Evolutionary conservation across 129 eudicot genomes (phyloP), one percentile per base, ranked within the genome.

Genomic region (Chrysanthemum lavandulifolium): DNA sequence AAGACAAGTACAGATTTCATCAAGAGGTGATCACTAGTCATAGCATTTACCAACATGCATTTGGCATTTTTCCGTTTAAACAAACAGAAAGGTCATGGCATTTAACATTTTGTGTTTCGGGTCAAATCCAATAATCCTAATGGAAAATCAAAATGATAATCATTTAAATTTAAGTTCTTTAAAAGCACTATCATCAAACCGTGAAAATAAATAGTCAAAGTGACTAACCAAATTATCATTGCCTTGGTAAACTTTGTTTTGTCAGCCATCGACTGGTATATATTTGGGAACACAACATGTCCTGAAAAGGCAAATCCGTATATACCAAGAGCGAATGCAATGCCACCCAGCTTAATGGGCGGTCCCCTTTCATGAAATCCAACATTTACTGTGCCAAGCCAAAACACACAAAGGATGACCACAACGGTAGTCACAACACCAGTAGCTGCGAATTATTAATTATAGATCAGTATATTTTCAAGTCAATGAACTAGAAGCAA

Each of bases 201-300:
- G 1, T 36, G 25, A 40, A 36, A 36, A 19, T 31, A 31, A 21
- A 50, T 25, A 61, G 49, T 73, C 29, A 61, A 68, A 65, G 63
- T 71, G 62, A 15, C 69, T 51, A 82, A 91, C 96, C 90, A 82
- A 71, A 77, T 82, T 23, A 82, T 60, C 49, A 91, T 70, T 74
- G 97, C 97, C 56, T 61, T 77, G 61, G 86, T 86, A 73, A 88
- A 91, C 84, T 91, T 79, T 5, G 81, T 81, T 77, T 83, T 88
- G 64, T 91, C 93, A 51, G 97, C 92, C 97, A 91, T 91, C 23
- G 97, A 88, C 50, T 91, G 96, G 82, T 92, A 92, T 61, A 92
- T 89, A 73, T 92, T 92, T 14, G 98, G 98, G 71, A 92, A 87
- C 31, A 92, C 98, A 16, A 87, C 72, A 76, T 92, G 96, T 6